Evolutionary conservation across 352 stramenopile species (phyloP).

Genomic region (Phytophthora hybrid): DNA sequence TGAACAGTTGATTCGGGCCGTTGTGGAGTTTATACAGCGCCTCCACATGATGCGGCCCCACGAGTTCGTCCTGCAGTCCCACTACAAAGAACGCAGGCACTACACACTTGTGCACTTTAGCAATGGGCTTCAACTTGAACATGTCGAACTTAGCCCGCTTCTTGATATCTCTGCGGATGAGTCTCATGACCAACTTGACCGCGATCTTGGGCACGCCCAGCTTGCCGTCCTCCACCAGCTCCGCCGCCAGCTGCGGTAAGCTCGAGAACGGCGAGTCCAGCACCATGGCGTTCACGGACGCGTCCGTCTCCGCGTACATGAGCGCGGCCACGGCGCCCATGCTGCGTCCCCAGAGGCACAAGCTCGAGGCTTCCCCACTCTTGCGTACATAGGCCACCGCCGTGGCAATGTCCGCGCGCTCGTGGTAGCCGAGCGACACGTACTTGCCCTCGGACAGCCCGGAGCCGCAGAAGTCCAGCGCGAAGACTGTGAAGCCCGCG

Average conservation of each 20-base stretch:
- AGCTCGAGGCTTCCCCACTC: conserved; percentile 57
- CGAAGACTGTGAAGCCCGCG: conserved; percentile 85
- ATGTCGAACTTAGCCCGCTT: conserved; percentile 88
- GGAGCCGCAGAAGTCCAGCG: conserved; percentile 82
- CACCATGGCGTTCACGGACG: conserved; percentile 80
- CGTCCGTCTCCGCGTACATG: conserved; percentile 67
- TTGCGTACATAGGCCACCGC: conserved; percentile 77
- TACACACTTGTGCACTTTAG: conserved; percentile 73
- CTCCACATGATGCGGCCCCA: conserved; percentile 78
- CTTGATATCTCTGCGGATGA: conserved; percentile 85
- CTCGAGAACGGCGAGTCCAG: conserved; percentile 87
- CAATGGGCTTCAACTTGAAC: conserved; percentile 88
- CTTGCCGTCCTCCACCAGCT: conserved; percentile 86
- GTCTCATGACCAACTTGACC: conserved; percentile 83
- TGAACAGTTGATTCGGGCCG: conserved; percentile 82
- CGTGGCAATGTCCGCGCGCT: conserved; percentile 76
- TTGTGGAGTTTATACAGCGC: conserved; percentile 80
- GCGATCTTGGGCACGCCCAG: conserved; percentile 83
- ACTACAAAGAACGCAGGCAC: conserved; percentile 84
- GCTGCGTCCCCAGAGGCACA: conserved; percentile 81
- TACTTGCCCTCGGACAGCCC: conserved; percentile 85
- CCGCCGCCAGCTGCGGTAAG: conserved; percentile 70
- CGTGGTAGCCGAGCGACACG: conserved; percentile 84
- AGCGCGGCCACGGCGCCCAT: conserved; percentile 84
- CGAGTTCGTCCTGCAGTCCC: conserved; percentile 81